Evolutionary conservation across 768 basidiomycete genomes (phyloP), one percentile per base, ranked within the genome.

Genomic region (Boletus rubescentipes): DNA sequence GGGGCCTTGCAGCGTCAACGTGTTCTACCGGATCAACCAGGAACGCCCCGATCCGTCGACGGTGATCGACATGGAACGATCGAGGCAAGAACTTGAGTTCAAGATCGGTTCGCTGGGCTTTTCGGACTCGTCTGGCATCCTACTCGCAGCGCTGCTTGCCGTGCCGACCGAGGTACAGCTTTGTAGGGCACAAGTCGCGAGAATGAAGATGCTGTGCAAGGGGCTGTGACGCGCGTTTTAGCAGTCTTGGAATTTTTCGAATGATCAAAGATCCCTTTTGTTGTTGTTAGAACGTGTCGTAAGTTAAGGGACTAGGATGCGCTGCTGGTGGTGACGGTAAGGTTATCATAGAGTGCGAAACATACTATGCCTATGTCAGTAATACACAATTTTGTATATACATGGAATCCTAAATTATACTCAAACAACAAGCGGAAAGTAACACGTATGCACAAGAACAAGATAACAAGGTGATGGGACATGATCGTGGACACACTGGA

Each of bases 61-160:
- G 16, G 71, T 69, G 46, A 73, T 78, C 52, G 79, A 85, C 57
- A 63, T 74, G 36, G 87, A 88, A 64, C 78, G 82, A 36, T 75
- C 79, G 26, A 78, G 80, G 64, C 91, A 93, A 67, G 89, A 89
- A 64, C 80, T 85, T 41, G 93, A 94, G 72, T 94, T 93, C 73
- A 86, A 85, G 77, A 95, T 96, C 49, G 92, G 92, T 7, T 89
- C 89, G 3, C 86, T 96, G 41, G 93, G 93, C 1, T 87, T 94
- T 54, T 78, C 91, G 7, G 93, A 95, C 67, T 87, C 86, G 26
- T 77, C 81, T 15, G 92, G 92, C 0, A 92, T 82, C 51, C 60
- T 83, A 30, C 46, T 74, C 8, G 78, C 77, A 0, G 63, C 70
- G 8, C 38, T 79, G 4, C 57, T 78, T 26, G 71, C 77, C 2